These are phyloP conservation scores for Cordyceps pruinosa DNA, from an alignment of 2,329 filamentous ascomycete species.

Conservation along the genomic window DNA sequence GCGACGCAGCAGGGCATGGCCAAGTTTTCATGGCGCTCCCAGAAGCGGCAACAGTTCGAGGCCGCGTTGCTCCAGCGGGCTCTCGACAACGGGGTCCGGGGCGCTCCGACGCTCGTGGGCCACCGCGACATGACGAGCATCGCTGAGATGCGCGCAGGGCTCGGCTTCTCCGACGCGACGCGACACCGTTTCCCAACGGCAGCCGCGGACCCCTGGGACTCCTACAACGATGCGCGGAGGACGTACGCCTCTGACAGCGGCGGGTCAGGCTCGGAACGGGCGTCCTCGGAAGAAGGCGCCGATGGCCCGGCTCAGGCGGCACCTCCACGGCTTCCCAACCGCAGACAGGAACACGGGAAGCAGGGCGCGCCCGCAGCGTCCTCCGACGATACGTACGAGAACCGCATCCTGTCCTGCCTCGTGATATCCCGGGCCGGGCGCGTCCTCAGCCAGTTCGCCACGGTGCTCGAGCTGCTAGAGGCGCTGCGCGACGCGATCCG, in stretches of 20 bases:
- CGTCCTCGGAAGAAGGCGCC: too few species aligned
- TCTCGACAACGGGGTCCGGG: constrained; percentile 1
- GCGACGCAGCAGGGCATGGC: constrained; percentile 1
- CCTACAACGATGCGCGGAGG: too few species aligned
- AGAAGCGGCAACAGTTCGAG: constrained; percentile 3
- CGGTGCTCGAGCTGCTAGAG: constrained; percentile 26
- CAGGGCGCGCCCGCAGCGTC: constrained; percentile 12
- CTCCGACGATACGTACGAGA: constrained; percentile 13
- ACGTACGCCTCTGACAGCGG: too few species aligned
- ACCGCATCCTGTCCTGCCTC: constrained; percentile 13
- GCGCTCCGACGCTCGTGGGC: neutral
- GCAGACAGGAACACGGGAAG: constrained; percentile 5
- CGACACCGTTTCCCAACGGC: too few species aligned
- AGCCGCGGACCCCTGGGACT: too few species aligned
- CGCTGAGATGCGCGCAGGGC: too few species aligned
- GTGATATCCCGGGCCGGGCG: constrained; percentile 15
- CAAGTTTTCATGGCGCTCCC: constrained; percentile 11
- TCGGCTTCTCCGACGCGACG: too few species aligned
- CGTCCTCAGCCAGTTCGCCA: constrained; percentile 15
- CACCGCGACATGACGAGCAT: too few species aligned
- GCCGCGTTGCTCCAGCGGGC: neutral
- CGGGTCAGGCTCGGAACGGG: too few species aligned
- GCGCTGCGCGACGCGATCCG: constrained; percentile 29
- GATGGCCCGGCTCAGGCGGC: too few species aligned
- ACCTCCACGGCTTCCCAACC: neutral